phyloP scores from a whole-genome alignment of 805 yeast genomes.

The Wickerhamiella musiphila region DNA sequence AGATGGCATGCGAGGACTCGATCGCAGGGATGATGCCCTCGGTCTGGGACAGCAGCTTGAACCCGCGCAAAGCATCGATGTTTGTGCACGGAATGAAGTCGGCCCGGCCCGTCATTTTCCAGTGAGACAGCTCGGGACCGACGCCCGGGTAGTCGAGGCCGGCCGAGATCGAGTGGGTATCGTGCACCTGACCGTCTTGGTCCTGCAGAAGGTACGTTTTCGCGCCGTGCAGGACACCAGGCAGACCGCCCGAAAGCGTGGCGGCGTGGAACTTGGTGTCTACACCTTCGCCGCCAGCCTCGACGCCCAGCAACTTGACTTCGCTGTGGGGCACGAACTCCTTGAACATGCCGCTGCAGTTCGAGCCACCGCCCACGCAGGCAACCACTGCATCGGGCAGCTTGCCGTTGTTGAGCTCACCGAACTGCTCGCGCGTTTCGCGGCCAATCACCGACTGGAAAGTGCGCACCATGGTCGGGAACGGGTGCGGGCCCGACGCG shows the following conservation, averaged over 20 bases:
- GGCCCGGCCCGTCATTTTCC: conserved; percentile 92
- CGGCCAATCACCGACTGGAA: conserved; percentile 95
- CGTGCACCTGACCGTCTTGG: conserved; percentile 87
- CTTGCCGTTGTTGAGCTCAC: conserved; percentile 44
- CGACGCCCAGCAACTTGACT: conserved; percentile 81
- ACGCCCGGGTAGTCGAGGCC: conserved; percentile 99
- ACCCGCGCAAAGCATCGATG: conserved; percentile 86
- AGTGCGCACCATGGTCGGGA: conserved; percentile 93
- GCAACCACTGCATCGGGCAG: conserved; percentile 92
- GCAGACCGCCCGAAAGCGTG: conserved; percentile 82
- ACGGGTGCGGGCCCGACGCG: conserved; percentile 98
- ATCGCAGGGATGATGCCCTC: conserved; percentile 98
- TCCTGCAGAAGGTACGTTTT: conserved; percentile 85
- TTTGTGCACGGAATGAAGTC: conserved; percentile 83
- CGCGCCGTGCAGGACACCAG: conserved; percentile 98
- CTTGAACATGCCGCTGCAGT: conserved; percentile 87
- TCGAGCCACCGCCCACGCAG: conserved; percentile 98
- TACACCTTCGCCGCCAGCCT: conserved; percentile 97
- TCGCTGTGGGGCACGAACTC: conserved; percentile 72
- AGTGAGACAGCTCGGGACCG: conserved; percentile 91
- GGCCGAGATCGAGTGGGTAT: conserved; percentile 95
- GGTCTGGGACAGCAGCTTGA: conserved; percentile 69
- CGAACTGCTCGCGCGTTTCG: conserved; percentile 86
- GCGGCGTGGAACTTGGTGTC: conserved; percentile 86
- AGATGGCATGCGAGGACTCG: conserved; percentile 93